Base-by-base conservation (phyloP, 176 grass and related monocot species). In the Aegilops sharonensis region DNA sequence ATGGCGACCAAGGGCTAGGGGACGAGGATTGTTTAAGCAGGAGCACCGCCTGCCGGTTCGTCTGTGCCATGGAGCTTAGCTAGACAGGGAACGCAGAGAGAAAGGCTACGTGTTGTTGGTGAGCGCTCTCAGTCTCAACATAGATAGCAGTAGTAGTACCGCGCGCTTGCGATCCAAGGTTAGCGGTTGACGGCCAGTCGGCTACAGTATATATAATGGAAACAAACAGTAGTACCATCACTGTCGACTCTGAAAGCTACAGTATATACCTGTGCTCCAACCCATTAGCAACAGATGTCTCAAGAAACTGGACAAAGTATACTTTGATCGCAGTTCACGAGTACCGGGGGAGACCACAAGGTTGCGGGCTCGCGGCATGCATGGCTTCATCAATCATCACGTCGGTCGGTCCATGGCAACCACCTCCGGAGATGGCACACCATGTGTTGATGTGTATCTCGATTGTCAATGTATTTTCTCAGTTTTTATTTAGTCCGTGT, bases 281-380 rank as follows among this genome's bases (percentile, higher is more conserved):
- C 11, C 71, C 6, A 9, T 3, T 12, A 27, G 40, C 40, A 73
- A 43, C 70, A 45, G 11, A 73, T 73, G 70, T 73, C 70, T 4
- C 11, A 73, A 47, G 6, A 73, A 70, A 27, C n/a, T 45, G 7
- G 70, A 73, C n/a, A 25, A 37, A 5, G 11, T 17, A 17, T 74
- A 48, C 71, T 73, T 73, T 13, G 70, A 73, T 73, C 11, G 71
- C 40, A 74, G 21, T 29, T 74, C 40, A 74, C 71, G 17, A 75
- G 72, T 75, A 29, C 24, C 42, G 72, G 24, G 72, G 72, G 23
- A 75, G n/a, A 75, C 13, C 24, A 21, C 68, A 30, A 47, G 23
- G 72, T 3, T 74, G 72, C 42, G 13, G 23, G 42, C 12, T 50
- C 29, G 24, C 12, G 72, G 72, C 42, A 50, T 5, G 11, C 42